phyloP scores from a whole-genome alignment of 108 stramenopile genomes.

The Cyclotella distinguenda region DNA sequence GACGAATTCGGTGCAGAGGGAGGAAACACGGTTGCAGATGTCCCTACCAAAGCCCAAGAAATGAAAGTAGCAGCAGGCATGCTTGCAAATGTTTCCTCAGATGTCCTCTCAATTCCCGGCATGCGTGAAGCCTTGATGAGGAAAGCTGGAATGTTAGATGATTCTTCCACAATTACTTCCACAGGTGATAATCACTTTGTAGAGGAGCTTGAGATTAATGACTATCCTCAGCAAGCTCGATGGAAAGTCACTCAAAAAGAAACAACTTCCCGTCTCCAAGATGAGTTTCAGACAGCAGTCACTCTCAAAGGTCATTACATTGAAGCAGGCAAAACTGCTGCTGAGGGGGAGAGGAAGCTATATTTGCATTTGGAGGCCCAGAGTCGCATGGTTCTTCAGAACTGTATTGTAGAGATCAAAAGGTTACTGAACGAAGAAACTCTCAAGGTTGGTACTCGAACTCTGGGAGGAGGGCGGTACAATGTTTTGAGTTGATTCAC shows the following conservation, averaged over 20 bases:
- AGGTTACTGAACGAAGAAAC: conserved; percentile 94
- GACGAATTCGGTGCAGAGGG: conserved; percentile 32
- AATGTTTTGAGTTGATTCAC: conserved; percentile 25
- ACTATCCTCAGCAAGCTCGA: conserved; percentile 88
- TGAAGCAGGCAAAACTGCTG: conserved; percentile 62
- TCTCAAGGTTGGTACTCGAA: conserved; percentile 69
- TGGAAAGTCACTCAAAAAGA: conserved; percentile 91
- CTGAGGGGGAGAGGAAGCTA: conserved; percentile 70
- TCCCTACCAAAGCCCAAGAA: conserved; percentile 20
- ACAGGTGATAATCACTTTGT: conserved; percentile 74
- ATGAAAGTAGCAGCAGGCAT: conserved; percentile 51
- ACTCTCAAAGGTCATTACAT: conserved; percentile 86
- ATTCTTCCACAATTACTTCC: conserved; percentile 36
- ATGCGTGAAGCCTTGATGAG: conserved; percentile 84
- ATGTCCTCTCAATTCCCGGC: conserved; percentile 81
- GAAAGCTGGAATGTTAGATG: conserved; percentile 63
- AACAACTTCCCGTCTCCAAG: conserved; percentile 81
- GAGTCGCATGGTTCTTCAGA: conserved; percentile 68
- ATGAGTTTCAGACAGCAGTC: conserved; percentile 90
- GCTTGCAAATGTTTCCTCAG: conserved; percentile 72
- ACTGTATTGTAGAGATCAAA: conserved; percentile 81
- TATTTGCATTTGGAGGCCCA: conserved; percentile 88
- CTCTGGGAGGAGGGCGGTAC: conserved; percentile 41
- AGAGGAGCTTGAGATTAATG: conserved; percentile 92
- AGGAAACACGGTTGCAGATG: conserved; percentile 10